Conservation (phyloP, 2,329 filamentous ascomycete species). For the Hypomyces rosellus region DNA sequence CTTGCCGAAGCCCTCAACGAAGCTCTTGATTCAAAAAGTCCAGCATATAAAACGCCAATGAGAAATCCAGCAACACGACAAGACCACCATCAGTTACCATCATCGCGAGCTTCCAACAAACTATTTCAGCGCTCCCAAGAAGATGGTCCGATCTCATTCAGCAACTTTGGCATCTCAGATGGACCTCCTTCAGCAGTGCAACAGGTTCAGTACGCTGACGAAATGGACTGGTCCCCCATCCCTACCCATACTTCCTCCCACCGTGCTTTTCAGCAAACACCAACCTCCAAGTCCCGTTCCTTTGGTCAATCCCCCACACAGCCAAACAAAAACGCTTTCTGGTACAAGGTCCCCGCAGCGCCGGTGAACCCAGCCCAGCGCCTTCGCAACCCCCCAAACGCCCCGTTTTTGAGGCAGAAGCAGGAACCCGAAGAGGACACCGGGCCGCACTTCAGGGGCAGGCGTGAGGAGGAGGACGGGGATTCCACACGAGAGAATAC, state of each 20-base stretch:
- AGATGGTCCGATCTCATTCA: constrained; percentile 4
- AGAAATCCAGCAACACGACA: constrained; percentile 7
- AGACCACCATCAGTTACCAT: constrained; percentile 1
- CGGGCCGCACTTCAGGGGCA: constrained; percentile 1
- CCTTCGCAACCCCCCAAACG: constrained; percentile 54
- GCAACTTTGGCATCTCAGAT: constrained; percentile 13
- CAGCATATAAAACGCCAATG: constrained; percentile 8
- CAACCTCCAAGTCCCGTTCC: constrained; percentile 31
- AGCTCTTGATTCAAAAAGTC: constrained; percentile 22
- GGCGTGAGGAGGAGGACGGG: constrained; percentile 1
- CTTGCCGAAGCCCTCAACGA: constrained; percentile 37
- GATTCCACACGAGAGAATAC: constrained; percentile 11
- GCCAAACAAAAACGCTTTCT: constrained; percentile 49
- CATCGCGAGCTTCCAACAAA: constrained; percentile 1
- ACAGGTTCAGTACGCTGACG: constrained; percentile 40
- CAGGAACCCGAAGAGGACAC: constrained; percentile 32
- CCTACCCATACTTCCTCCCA: constrained; percentile 36
- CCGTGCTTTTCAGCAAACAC: constrained; percentile 46
- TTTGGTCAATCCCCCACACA: constrained; percentile 43
- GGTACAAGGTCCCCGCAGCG: constrained; percentile 63
- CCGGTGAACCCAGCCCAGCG: constrained; percentile 60
- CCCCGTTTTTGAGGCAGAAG: constrained; percentile 44
- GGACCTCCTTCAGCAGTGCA: constrained; percentile 14
- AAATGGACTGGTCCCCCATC: constrained; percentile 71
- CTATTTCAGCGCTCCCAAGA: neutral